Conservation (phyloP, 106 monocot genomes). For the Gastrodia elata region DNA sequence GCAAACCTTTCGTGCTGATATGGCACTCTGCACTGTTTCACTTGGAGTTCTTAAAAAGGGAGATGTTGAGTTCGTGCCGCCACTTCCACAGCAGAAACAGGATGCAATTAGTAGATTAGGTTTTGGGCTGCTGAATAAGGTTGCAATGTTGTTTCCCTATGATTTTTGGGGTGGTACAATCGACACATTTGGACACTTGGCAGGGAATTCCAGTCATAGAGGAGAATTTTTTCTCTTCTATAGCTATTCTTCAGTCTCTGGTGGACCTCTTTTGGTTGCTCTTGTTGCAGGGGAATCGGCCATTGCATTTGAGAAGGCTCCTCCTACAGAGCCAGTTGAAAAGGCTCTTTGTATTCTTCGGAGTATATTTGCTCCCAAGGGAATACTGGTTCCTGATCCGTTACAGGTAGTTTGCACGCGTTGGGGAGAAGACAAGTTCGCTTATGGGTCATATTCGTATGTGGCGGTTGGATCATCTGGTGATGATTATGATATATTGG, state of each 20-base stretch:
- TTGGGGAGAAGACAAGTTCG: slow-evolving; percentile 82
- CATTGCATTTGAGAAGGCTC: slow-evolving; percentile 57
- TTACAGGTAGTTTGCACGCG: slow-evolving; percentile 82
- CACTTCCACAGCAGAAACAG: slow-evolving; percentile 62
- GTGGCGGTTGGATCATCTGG: slow-evolving; percentile 89
- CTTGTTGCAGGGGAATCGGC: slow-evolving; percentile 93
- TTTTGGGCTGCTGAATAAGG: slow-evolving; percentile 91
- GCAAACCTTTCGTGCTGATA: slow-evolving; percentile 68
- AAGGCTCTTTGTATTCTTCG: slow-evolving; percentile 51
- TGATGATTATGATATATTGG: slow-evolving; percentile 93
- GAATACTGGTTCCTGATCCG: slow-evolving; percentile 77
- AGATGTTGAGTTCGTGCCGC: slow-evolving; percentile 59
- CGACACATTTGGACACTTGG: slow-evolving; percentile 90
- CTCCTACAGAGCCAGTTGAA: slow-evolving; percentile 46
- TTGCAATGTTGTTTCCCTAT: slow-evolving; percentile 75
- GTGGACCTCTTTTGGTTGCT: slow-evolving; percentile 84
- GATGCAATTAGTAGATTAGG: slow-evolving; percentile 76
- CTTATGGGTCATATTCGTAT: slow-evolving; percentile 90
- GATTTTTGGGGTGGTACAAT: slow-evolving; percentile 89
- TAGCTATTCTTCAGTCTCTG: slow-evolving; percentile 87
- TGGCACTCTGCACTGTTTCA: slow-evolving; percentile 85
- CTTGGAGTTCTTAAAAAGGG: slow-evolving; percentile 89
- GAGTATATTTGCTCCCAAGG: slow-evolving; percentile 73
- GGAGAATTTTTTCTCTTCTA: slow-evolving; percentile 98
- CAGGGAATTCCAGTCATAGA: slow-evolving; percentile 47